phyloP scores from a whole-genome alignment of 495 filamentous ascomycete genomes.

The Aspergillus avenaceus region DNA sequence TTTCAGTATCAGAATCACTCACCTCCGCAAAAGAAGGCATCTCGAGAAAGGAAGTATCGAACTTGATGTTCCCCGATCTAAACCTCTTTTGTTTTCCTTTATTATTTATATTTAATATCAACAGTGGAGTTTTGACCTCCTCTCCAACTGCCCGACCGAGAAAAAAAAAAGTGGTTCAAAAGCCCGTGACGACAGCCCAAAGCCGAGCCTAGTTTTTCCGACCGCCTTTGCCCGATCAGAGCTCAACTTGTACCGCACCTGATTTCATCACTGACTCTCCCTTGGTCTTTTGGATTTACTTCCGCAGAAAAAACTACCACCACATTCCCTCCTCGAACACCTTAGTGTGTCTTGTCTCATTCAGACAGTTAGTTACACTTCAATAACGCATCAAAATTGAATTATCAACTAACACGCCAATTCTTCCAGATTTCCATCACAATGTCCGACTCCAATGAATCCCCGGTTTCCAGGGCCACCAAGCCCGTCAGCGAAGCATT shows the following conservation, averaged over 20 bases:
- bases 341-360: constrained; percentile 7
- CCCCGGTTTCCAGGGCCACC: constrained; percentile 47
- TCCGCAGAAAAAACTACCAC: too few relatives aligned
- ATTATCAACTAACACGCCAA: constrained; percentile 1
- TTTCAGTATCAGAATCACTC: constrained; percentile 10
- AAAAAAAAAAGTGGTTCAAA: constrained; percentile 16
- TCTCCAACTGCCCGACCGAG: constrained; percentile 6
- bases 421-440: constrained; percentile 26
- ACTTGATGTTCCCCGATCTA: constrained; percentile 2
- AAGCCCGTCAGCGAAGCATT: constrained; percentile 90
- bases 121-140: not conserved
- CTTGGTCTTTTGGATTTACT: constrained; percentile 15
- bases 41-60: constrained; percentile 19
- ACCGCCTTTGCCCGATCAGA: constrained; percentile 39
- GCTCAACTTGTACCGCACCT: constrained; percentile 26
- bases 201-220: constrained; percentile 35
- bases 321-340: too few relatives aligned
- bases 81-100: not conserved
- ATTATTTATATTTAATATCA: too few relatives aligned
- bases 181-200: constrained; percentile 5
- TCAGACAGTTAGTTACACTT: constrained; percentile 1
- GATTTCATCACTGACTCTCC: constrained; percentile 26
- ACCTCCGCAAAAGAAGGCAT: constrained; percentile 44
- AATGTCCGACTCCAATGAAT: constrained; percentile 55
- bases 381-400: not conserved